phyloP scores from a whole-genome alignment of 768 basidiomycete genomes.

The Russula brevipes region DNA sequence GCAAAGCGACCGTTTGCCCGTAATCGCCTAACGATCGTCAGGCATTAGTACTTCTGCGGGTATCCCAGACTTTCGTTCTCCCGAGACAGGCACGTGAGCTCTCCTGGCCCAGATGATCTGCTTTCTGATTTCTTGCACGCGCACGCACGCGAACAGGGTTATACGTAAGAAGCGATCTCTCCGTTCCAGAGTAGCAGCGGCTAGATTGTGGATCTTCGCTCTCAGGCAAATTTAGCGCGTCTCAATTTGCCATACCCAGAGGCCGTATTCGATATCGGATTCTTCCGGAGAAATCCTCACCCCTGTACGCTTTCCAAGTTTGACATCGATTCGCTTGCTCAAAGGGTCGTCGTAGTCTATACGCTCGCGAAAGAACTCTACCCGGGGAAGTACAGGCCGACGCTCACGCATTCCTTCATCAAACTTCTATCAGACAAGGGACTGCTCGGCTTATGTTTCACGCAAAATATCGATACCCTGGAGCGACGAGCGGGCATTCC shows the following conservation, averaged over 20 bases:
- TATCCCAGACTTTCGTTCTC: constrained; percentile 87
- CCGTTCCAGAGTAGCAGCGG: neutral
- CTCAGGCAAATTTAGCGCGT: constrained; percentile 68
- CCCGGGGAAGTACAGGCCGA: constrained; percentile 86
- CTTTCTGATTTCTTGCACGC: neutral
- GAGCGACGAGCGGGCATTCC: constrained; percentile 82
- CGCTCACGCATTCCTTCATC: constrained; percentile 86
- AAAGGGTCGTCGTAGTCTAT: constrained; percentile 51
- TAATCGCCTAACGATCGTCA: constrained; percentile 25
- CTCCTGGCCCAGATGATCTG: neutral
- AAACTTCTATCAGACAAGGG: constrained; percentile 65
- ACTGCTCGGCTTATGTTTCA: constrained; percentile 73
- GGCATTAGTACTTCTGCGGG: constrained; percentile 77
- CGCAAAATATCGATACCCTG: constrained; percentile 91
- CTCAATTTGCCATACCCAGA: constrained; percentile 87
- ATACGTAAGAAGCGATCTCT: constrained; percentile 39
- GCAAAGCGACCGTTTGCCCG: neutral
- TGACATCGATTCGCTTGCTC: neutral
- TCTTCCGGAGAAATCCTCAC: constrained; percentile 72
- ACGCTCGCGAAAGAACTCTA: constrained; percentile 90
- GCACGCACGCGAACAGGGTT: constrained; percentile 42
- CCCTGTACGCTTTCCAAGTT: constrained; percentile 51
- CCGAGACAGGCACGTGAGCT: constrained; percentile 60
- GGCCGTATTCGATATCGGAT: constrained; percentile 90
- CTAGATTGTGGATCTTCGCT: neutral